phyloP scores from a whole-genome alignment of 2,329 filamentous ascomycete species.

The Penicillium expansum region DNA sequence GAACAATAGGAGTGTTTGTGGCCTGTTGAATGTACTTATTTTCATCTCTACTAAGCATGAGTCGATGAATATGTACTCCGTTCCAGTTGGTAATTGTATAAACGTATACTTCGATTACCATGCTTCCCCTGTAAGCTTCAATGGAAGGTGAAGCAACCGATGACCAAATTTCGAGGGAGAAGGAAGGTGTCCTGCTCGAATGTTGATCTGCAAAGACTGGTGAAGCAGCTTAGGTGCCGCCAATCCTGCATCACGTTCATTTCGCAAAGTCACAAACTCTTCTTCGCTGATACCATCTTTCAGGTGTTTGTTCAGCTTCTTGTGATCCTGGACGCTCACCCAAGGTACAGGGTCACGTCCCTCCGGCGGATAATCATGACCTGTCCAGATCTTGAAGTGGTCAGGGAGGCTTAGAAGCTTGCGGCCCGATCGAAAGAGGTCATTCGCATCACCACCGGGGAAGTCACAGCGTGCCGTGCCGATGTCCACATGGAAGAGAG shows the following conservation, averaged over 20 bases:
- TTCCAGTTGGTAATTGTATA: background rate
- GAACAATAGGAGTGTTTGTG: background rate
- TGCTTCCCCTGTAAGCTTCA: slow-evolving; percentile 24
- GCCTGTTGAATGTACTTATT: background rate
- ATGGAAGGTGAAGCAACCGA: slow-evolving; percentile 31
- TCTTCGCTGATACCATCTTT: slow-evolving; percentile 42
- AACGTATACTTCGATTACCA: slow-evolving; percentile 17
- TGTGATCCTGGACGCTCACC: slow-evolving; percentile 50
- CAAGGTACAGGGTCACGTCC: slow-evolving; percentile 41
- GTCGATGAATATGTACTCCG: background rate
- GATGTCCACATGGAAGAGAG: slow-evolving; percentile 53
- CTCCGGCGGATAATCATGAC: slow-evolving; percentile 54
- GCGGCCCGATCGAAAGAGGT: slow-evolving; percentile 47
- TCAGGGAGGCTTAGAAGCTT: slow-evolving; percentile 45
- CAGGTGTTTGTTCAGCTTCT: slow-evolving; percentile 50
- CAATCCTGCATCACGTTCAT: slow-evolving; percentile 45
- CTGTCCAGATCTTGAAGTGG: slow-evolving; percentile 52
- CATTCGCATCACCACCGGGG: slow-evolving; percentile 49
- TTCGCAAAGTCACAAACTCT: slow-evolving; percentile 48
- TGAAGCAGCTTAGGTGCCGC: slow-evolving; percentile 50
- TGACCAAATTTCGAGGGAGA: slow-evolving; percentile 20
- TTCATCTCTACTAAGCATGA: background rate
- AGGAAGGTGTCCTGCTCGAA: slow-evolving; percentile 50
- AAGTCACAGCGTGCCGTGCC: slow-evolving; percentile 57
- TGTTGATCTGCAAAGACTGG: slow-evolving; percentile 54